Evolutionary conservation across 2,329 filamentous ascomycete genomes (phyloP), one percentile per base, ranked within the genome.

Genomic region (Cladosporium sp.): DNA sequence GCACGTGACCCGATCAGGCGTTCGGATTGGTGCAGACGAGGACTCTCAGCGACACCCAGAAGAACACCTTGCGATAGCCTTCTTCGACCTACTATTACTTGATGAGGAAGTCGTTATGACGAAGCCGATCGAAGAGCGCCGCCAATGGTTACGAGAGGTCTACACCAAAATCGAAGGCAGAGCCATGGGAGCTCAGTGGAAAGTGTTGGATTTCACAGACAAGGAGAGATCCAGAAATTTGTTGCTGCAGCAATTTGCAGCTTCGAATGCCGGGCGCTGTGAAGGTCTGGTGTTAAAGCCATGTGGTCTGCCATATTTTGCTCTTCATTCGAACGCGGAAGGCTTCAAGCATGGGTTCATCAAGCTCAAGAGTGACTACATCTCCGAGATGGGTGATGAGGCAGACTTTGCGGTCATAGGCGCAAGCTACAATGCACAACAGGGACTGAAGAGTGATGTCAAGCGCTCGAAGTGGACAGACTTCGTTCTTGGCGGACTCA

Each of bases 341-440:
- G 65, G 65, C n/a, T 68, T 68, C 30, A 65, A 64, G 25, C 67
- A 67, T 30, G 69, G 70, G 26, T 74, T 88, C 74, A 91, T 97
- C 72, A 97, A 97, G 77, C 77, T 97, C 49, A 97, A 97, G 77
- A 92, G 92, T 72, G 91, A 95, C 72, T 96, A 96, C 71, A 85
- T 96, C 43, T 83, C 85, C 28, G 87, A 87, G 2, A 86, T 94
- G 74, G 92, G 92, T 0, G 93, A 96, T 67, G 87, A 92, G 32
- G 91, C 91, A 11, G 93, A 97, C 75, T 91, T 97, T 73, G 89
- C 90, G 1, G 83, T 94, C 1, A 80, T 97, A 3, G 93, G 91
- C 0, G 93, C 87, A 6, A 86, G 87, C 21, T 93, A 90, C 70
- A 86, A 92, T 69, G 79, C 89, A 3, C 80, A 83, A 58, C 85